phyloP scores from a whole-genome alignment of 768 basidiomycete genomes.

The Amanita rubescens region DNA sequence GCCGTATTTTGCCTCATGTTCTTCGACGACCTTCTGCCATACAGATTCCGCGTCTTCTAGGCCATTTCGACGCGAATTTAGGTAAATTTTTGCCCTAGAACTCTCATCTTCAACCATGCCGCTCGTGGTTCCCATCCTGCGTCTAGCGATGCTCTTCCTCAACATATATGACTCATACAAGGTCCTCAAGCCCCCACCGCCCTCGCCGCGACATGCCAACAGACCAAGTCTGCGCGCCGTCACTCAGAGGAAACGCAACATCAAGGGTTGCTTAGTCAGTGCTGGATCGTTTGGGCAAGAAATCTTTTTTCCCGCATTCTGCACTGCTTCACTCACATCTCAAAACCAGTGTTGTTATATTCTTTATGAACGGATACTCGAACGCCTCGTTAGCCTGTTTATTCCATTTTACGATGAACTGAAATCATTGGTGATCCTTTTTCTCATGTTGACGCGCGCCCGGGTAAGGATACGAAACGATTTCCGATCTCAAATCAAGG shows the following conservation, averaged over 20 bases:
- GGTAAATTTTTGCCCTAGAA: not conserved
- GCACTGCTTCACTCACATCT: constrained; percentile 7
- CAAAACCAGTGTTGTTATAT: constrained; percentile 55
- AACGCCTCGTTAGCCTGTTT: constrained; percentile 58
- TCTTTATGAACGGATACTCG: constrained; percentile 59
- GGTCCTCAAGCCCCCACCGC: constrained; percentile 61
- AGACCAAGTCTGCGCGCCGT: constrained; percentile 59
- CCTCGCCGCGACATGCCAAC: constrained; percentile 46
- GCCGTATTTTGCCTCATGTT: not conserved
- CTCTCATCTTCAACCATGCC: constrained; percentile 45
- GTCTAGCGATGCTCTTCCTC: constrained; percentile 62
- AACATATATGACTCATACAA: constrained; percentile 86
- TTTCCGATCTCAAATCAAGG: not conserved
- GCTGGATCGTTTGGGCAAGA: constrained; percentile 81
- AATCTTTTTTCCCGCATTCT: not conserved
- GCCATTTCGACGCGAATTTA: not conserved
- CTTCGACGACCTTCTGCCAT: not conserved
- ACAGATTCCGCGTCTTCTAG: not conserved
- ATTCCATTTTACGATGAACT: constrained; percentile 82
- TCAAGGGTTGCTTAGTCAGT: constrained; percentile 81
- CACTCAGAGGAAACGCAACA: constrained; percentile 71
- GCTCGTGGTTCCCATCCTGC: constrained; percentile 58
- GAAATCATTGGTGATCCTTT: constrained; percentile 66
- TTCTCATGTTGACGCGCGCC: constrained; percentile 70
- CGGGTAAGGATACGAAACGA: constrained; percentile 39